These are phyloP conservation scores for Volutella citrinella DNA, from an alignment of 2,329 filamentous ascomycete species.

Conservation along the genomic window DNA sequence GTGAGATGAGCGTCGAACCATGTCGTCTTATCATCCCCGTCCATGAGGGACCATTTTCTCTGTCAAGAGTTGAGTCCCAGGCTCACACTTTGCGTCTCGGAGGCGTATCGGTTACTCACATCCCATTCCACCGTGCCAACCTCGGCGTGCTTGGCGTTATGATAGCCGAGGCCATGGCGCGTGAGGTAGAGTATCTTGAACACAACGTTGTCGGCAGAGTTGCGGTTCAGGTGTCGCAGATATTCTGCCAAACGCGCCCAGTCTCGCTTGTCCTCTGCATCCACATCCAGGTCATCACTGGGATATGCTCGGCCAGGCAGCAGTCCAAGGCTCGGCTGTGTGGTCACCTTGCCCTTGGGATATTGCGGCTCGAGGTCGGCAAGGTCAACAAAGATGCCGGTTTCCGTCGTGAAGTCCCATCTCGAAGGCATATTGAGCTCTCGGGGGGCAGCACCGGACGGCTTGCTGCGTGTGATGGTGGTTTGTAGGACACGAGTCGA, in stretches of 20 bases:
- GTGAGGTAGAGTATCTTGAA: constrained; percentile 56
- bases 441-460: no score
- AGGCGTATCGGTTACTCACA: no score
- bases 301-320: constrained; percentile 46
- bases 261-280: constrained; percentile 39
- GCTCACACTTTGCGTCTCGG: no score
- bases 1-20: constrained; percentile 51
- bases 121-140: constrained; percentile 58
- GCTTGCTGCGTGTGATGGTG: no score
- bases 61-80: neutral
- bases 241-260: constrained; percentile 52
- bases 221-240: constrained; percentile 43
- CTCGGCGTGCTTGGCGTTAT: constrained; percentile 49
- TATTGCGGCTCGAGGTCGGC: constrained; percentile 23
- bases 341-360: constrained; percentile 31
- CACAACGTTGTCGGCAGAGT: constrained; percentile 37
- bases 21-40: constrained; percentile 34
- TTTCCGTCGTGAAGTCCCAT: no score
- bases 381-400: constrained; percentile 44
- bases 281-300: constrained; percentile 29
- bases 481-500: no score
- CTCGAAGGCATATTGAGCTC: no score
- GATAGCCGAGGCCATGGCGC: constrained; percentile 54
- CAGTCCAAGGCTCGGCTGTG: constrained; percentile 50
- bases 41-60: constrained; percentile 36